Evolutionary conservation across 345 rosid species (phyloP), one percentile per base, ranked within the genome.

Genomic region (Rhizophora apiculata): DNA sequence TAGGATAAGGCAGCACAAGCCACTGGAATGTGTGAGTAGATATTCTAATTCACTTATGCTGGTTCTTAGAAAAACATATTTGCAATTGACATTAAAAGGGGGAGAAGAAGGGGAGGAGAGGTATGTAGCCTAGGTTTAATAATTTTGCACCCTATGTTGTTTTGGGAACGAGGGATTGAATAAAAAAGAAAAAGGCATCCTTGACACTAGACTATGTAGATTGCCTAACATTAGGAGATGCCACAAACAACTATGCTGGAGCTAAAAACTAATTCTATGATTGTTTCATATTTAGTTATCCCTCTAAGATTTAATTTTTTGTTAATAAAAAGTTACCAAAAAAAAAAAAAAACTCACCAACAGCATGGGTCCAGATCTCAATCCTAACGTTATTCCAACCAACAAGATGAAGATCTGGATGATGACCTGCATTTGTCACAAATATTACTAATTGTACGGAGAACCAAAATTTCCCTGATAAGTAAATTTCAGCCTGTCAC

Each of bases 361-460:
- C 83, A 2, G 96, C 88, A 83, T 92, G 98, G 0, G 99, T 92
- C 91, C 99, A 90, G 78, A 92, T 88, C 82, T 95, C 99, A 62
- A 95, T 82, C 49, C 82, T 88, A 8, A 92, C 85, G 81, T 88
- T 87, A 81, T 95, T 95, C 99, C 99, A 95, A 72, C 96, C 94
- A 13, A 90, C 92, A 65, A 95, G 96, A 86, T 95, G 99, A 78
- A 95, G 87, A 81, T 95, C 96, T 46, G 98, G 99, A 84, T 88
- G 99, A 84, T 95, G 98, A 70, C 96, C 98, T 92, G 86, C 86
- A 83, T 52, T 46, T 65, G 68, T 37, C 39, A 68, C 4, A 54
- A 66, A 32, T 63, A 48, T 75, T 22, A 76, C 63, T 75, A 53
- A 64, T 24, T 6, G 58, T 6, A 22, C 24, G 11, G 59, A 46